Conservation (phyloP, 805 yeast species). For the Metschnikowia aberdeeniae region DNA sequence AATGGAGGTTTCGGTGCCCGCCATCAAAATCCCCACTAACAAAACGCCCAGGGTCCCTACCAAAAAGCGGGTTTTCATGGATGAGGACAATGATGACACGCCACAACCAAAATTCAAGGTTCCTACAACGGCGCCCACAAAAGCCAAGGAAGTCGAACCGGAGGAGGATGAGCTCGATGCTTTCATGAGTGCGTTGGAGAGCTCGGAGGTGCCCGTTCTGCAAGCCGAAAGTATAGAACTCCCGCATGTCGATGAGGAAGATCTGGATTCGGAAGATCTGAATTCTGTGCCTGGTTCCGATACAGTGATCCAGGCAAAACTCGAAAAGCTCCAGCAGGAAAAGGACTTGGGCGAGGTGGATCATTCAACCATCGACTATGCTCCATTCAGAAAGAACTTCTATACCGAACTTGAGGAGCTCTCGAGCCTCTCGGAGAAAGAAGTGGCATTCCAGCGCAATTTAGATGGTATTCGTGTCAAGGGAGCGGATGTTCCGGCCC, state of each 20-base stretch:
- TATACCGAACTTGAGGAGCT: constrained; percentile 60
- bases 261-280: constrained; percentile 5
- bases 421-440: constrained; percentile 44
- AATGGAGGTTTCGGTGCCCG: constrained; percentile 12
- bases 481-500: constrained; percentile 57
- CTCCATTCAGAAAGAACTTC: constrained; percentile 56
- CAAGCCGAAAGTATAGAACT: background rate
- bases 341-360: constrained; percentile 49
- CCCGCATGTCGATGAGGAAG: background rate
- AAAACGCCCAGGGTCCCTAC: background rate
- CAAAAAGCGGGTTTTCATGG: constrained; percentile 12
- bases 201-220: background rate
- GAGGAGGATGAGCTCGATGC: constrained; percentile 29
- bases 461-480: constrained; percentile 64
- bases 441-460: constrained; percentile 50
- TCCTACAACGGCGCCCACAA: constrained; percentile 13
- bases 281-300: constrained; percentile 10
- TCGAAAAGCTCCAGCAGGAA: constrained; percentile 42
- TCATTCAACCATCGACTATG: constrained; percentile 42
- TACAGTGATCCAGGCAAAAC: constrained; percentile 31
- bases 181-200: constrained; percentile 8
- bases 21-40: background rate
- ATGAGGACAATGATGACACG: constrained; percentile 24
- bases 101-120: constrained; percentile 19
- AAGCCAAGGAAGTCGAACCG: background rate